Conservation (phyloP, 2,329 filamentous ascomycete genomes). For the Stagonosporopsis rhizophila region DNA sequence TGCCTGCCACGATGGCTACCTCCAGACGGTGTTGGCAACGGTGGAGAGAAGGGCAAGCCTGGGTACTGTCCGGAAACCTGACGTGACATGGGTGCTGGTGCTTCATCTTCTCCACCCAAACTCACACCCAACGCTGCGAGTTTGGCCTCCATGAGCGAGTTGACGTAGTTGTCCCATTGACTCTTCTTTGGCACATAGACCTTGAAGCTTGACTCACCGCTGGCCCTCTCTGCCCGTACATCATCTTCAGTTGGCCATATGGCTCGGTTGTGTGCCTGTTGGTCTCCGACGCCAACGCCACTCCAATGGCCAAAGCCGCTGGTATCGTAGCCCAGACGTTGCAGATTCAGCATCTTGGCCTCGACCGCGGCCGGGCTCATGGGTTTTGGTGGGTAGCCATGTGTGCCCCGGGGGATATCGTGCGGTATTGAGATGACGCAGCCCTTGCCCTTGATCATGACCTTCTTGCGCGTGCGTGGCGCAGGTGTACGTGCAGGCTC, state of each 20-base stretch:
- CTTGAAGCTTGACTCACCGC: slow-evolving; percentile 56
- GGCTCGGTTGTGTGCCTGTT: slow-evolving; percentile 65
- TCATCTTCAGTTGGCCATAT: slow-evolving; percentile 72
- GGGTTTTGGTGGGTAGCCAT: slow-evolving; percentile 52
- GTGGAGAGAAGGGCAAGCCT: slow-evolving; percentile 81
- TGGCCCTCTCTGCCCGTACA: slow-evolving; percentile 62
- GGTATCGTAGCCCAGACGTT: slow-evolving; percentile 72
- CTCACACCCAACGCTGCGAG: slow-evolving; percentile 89
- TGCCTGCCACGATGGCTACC: slow-evolving; percentile 70
- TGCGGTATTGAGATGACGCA: slow-evolving; percentile 55
- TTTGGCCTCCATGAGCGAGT: slow-evolving; percentile 87
- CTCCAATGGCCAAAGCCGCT: slow-evolving; percentile 71
- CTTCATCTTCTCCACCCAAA: slow-evolving; percentile 72
- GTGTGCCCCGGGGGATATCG: slow-evolving; percentile 51
- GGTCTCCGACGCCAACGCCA: slow-evolving; percentile 38
- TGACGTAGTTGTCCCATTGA: slow-evolving; percentile 80
- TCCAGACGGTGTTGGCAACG: slow-evolving; percentile 78
- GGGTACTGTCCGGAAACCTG: slow-evolving; percentile 77
- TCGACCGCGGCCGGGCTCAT: slow-evolving; percentile 61
- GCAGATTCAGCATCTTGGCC: slow-evolving; percentile 70
- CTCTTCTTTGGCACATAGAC: slow-evolving; percentile 76
- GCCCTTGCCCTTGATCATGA: slow-evolving; percentile 55
- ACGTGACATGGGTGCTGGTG: slow-evolving; percentile 69
- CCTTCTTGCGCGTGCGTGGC: slow-evolving; percentile 53
- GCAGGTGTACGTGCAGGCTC: slow-evolving; percentile 28